Base-by-base conservation (phyloP, 2,329 filamentous ascomycete species). In the Aspergillus persii region DNA sequence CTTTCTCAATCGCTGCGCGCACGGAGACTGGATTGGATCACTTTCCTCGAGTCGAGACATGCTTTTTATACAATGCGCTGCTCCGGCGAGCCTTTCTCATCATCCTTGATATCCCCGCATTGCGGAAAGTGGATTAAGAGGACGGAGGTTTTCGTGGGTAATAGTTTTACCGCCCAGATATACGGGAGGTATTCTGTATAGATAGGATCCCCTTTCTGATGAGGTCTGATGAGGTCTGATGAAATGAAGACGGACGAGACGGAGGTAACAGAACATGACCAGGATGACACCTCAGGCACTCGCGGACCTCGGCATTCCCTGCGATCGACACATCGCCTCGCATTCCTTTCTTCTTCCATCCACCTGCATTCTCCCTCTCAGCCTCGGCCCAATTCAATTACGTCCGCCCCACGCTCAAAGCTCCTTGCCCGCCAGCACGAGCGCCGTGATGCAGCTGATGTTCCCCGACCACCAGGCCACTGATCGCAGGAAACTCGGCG, bases 401-500 rank as follows among this genome's bases (percentile, higher is more conserved):
- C 15, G n/a, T 18, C 36, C 15, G 36, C 12, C 36, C 36, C 36
- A n/a, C 12, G 8, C 36, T 60, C 46, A 69, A 57, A 72, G 60
- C 52, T 60, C 66, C 68, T 72, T 75, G 12, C 71, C 72, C 12
- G 73, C 74, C 51, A 70, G 48, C 68, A 73, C 73, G 47, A 79
- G 59, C 57, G 71, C 69, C 48, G 71, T 71, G 41, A 78, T 67
- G 53, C 76, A 79, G 58, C 71, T 69, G 5, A 74, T 62, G 62
- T 76, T 79, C 11, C 73, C 69, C 9, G 67, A 69, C 74, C 73
- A 79, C 74, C 76, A 79, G 12, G 68, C 60, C 50, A 73, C 57
- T 8, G 74, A 76, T 51, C 77, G 69, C 12, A 76, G 23, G 51
- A 69, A 72, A 52, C 73, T 76, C 59, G 70, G 54, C 11, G 47